These are phyloP conservation scores for Cytauxzoon felis DNA, from an alignment of 169 alveolate species.

Conservation along the genomic window DNA sequence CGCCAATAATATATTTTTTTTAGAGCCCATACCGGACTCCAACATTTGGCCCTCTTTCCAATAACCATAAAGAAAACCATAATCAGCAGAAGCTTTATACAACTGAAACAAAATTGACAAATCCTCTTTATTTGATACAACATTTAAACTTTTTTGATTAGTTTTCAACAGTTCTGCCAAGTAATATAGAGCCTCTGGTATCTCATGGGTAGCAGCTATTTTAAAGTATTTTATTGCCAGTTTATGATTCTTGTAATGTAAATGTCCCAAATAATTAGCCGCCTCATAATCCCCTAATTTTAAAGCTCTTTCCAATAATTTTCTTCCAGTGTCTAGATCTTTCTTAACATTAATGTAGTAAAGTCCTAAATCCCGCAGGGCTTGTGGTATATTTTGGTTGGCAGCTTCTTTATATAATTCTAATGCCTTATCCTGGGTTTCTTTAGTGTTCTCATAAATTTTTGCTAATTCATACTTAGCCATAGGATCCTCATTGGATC, in stretches of 20 bases:
- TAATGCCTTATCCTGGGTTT: slow-evolving; percentile 6
- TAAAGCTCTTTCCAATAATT: slow-evolving; percentile 40
- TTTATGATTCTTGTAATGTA: slow-evolving; percentile 15
- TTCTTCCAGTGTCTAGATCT: slow-evolving; percentile 45
- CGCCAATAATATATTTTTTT: slow-evolving; percentile 4
- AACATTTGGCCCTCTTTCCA: slow-evolving; percentile 41
- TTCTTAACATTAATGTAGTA: slow-evolving; percentile 39
- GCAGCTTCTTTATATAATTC: slow-evolving; percentile 12
- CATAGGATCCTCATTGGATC: slow-evolving; percentile 19
- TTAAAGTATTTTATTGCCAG: slow-evolving; percentile 28
- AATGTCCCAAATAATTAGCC: slow-evolving; percentile 43
- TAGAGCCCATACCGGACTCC: slow-evolving; percentile 37
- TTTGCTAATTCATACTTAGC: slow-evolving; percentile 47
- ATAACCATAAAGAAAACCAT: slow-evolving; percentile 35
- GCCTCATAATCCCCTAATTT: slow-evolving; percentile 55
- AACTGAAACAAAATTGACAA: slow-evolving; percentile 1
- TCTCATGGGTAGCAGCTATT: slow-evolving; percentile 33
- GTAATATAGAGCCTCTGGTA: slow-evolving; percentile 57
- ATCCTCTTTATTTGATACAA: not conserved
- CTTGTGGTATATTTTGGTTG: slow-evolving; percentile 36
- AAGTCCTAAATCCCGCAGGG: slow-evolving; percentile 34
- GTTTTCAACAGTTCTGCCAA: slow-evolving; percentile 38
- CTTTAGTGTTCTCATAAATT: slow-evolving; percentile 32
- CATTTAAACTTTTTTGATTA: not conserved
- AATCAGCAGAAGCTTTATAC: slow-evolving; percentile 51